A percentile compares a stretch with the other conserved stretches of the same genome.
Evolutionary conservation across 768 basidiomycete species (phyloP).

Genomic region (Plicaturopsis crispa): DNA sequence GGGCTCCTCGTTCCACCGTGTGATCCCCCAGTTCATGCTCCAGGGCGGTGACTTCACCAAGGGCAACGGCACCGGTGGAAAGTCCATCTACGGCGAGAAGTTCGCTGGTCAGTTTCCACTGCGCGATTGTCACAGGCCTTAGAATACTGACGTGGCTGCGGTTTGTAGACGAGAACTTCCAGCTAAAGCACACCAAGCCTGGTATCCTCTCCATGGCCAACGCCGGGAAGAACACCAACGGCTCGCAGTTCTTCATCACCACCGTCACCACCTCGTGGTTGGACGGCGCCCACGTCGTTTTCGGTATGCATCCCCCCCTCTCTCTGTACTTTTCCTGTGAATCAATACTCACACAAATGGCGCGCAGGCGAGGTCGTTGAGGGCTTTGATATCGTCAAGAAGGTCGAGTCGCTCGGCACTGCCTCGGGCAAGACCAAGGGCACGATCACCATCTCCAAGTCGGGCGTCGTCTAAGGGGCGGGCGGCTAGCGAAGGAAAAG

Average conservation of each 20-base stretch:
- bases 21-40: constrained; percentile 83
- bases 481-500: background rate
- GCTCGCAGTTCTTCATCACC: constrained; percentile 85
- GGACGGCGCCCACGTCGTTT: constrained; percentile 81
- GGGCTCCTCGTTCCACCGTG: constrained; percentile 70
- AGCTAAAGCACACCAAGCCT: constrained; percentile 62
- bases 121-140: background rate
- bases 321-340: background rate
- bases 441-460: constrained; percentile 44
- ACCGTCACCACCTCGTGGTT: constrained; percentile 75
- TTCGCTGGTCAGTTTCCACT: constrained; percentile 41
- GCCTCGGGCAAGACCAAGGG: constrained; percentile 31
- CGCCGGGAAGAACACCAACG: constrained; percentile 73
- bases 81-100: constrained; percentile 68
- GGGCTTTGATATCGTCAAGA: constrained; percentile 47
- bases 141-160: constrained; percentile 16
- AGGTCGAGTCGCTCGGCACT: constrained; percentile 33
- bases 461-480: constrained; percentile 36
- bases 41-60: constrained; percentile 86
- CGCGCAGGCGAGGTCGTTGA: constrained; percentile 55
- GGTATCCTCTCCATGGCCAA: constrained; percentile 78
- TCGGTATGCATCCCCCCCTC: constrained; percentile 48
- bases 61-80: constrained; percentile 68
- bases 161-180: constrained; percentile 77
- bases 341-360: constrained; percentile 1